phyloP scores from a whole-genome alignment of 2,329 filamentous ascomycete species.

The Pseudogymnoascus sp. region DNA sequence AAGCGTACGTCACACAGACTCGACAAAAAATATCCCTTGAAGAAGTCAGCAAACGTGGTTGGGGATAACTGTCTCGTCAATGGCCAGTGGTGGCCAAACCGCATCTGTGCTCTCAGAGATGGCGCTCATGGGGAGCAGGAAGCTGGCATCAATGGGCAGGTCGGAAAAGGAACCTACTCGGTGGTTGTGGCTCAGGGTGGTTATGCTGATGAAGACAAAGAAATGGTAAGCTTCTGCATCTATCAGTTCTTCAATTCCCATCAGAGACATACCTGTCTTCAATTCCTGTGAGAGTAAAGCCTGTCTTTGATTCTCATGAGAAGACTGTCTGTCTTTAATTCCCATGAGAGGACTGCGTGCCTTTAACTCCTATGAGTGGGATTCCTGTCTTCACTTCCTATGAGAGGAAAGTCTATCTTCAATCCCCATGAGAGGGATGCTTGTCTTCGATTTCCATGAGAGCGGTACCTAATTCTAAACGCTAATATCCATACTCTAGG shows the following conservation, averaged over 20 bases:
- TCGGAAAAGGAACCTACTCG: slow-evolving; percentile 39
- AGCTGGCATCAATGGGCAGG: slow-evolving; percentile 42
- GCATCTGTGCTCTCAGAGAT: slow-evolving; percentile 41
- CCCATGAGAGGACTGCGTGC: background rate
- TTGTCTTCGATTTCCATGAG: background rate
- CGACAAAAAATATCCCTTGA: slow-evolving; percentile 10
- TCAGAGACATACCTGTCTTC: background rate
- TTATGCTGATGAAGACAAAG: slow-evolving; percentile 42
- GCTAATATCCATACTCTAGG: slow-evolving; percentile 22
- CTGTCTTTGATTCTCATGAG: background rate
- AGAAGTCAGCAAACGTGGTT: slow-evolving; percentile 17
- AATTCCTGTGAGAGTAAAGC: background rate
- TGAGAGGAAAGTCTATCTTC: background rate
- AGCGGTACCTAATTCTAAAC: background rate
- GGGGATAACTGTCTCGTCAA: slow-evolving; percentile 27
- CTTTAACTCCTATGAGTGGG: background rate
- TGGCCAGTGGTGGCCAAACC: slow-evolving; percentile 44
- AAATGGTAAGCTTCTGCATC: slow-evolving; percentile 22
- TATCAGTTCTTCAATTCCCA: background rate
- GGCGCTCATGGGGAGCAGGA: slow-evolving; percentile 42
- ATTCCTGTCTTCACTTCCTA: background rate
- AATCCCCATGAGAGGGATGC: background rate
- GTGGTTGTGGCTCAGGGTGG: slow-evolving; percentile 40
- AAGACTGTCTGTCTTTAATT: background rate
- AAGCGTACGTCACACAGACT: slow-evolving; percentile 13